A percentile compares a stretch with the other conserved stretches of the same genome.
phyloP scores from a whole-genome alignment of 768 basidiomycete species.

The Podaxis sp. region DNA sequence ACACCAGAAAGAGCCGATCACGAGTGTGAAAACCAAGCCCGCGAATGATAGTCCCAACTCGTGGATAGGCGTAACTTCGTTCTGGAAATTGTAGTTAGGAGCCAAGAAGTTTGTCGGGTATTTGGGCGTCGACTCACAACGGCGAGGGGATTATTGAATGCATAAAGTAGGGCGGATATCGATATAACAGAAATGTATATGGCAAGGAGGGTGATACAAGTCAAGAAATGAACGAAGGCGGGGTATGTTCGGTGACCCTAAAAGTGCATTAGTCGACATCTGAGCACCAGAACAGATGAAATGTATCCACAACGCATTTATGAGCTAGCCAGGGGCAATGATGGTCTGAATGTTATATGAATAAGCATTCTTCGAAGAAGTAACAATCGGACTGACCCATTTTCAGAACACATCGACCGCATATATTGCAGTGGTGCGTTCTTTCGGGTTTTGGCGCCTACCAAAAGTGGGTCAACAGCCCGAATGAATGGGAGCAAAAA shows the following conservation, averaged over 20 bases:
- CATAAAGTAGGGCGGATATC: slow-evolving; percentile 55
- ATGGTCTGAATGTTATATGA: slow-evolving; percentile 54
- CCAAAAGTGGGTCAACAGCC: background rate
- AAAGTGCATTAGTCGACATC: slow-evolving; percentile 5
- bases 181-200: slow-evolving; percentile 59
- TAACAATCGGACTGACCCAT: slow-evolving; percentile 59
- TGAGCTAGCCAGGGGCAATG: slow-evolving; percentile 85
- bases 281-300: background rate
- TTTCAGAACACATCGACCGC: slow-evolving; percentile 79
- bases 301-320: slow-evolving; percentile 66
- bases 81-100: slow-evolving; percentile 33
- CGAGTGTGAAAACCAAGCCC: slow-evolving; percentile 58
- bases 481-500: background rate
- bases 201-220: slow-evolving; percentile 60
- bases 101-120: background rate
- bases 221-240: slow-evolving; percentile 78
- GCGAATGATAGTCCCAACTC: slow-evolving; percentile 63
- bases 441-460: slow-evolving; percentile 76
- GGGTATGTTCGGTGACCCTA: slow-evolving; percentile 86
- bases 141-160: slow-evolving; percentile 60
- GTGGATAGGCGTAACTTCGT: slow-evolving; percentile 68
- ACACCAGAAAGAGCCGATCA: slow-evolving; percentile 72
- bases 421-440: slow-evolving; percentile 74
- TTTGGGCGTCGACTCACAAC: slow-evolving; percentile 46
- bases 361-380: background rate